A percentile compares a stretch with the other conserved stretches of the same genome.
Evolutionary conservation across 2,329 filamentous ascomycete genomes (phyloP).

Genomic region (Aspergillus sojae): DNA sequence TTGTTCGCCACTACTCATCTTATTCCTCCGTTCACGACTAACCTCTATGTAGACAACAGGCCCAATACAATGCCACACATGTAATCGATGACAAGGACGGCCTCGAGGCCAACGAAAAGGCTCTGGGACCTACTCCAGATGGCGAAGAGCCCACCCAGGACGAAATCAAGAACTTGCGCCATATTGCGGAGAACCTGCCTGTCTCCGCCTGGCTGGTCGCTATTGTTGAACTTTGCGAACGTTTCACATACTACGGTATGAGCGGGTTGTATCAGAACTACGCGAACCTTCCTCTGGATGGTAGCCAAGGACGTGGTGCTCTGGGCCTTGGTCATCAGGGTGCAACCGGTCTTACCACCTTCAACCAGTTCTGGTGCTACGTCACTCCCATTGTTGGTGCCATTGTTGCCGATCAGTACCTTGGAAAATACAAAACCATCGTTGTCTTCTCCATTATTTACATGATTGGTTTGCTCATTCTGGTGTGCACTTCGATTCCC

Average conservation of each 20-base stretch:
- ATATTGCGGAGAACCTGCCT: conserved; percentile 59
- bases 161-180: conserved; percentile 55
- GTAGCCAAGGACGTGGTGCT: conserved; percentile 43
- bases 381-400: conserved; percentile 62
- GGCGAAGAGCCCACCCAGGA: conserved; percentile 57
- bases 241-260: conserved; percentile 62
- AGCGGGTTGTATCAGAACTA: conserved; percentile 61
- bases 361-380: conserved; percentile 61
- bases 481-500: conserved; percentile 59
- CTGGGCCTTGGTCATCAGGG: conserved; percentile 48
- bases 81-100: conserved; percentile 28
- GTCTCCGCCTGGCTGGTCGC: conserved; percentile 60
- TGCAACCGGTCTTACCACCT: conserved; percentile 54
- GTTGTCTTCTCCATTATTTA: conserved; percentile 60
- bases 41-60: conserved; percentile 18
- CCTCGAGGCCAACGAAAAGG: conserved; percentile 36
- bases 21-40: neutral
- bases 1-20: neutral
- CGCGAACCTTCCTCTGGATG: conserved; percentile 47
- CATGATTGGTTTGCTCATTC: conserved; percentile 58
- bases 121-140: conserved; percentile 40
- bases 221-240: conserved; percentile 59
- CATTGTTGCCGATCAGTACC: conserved; percentile 62
- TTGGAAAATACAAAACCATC: conserved; percentile 65
- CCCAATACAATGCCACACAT: conserved; percentile 20